Base-by-base conservation (phyloP, 1,284 basidiomycete species). In the Neonothopanus nambi region DNA sequence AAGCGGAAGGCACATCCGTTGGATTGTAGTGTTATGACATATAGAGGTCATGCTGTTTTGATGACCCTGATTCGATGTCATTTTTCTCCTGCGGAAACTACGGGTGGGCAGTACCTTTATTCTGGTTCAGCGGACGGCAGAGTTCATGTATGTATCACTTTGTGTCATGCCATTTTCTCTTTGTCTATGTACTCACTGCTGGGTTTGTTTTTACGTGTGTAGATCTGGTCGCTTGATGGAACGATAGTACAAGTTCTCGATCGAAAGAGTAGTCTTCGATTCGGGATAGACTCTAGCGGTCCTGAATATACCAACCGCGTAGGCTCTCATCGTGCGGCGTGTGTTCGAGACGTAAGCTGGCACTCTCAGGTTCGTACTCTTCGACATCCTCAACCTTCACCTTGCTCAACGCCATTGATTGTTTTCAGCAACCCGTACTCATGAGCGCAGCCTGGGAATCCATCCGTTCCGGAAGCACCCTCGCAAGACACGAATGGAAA, bases 151-250 rank as follows among this genome's bases (percentile, higher is more conserved):
- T 48, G 82, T 68, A n/a, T n/a, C n/a, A n/a, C n/a, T n/a, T 48
- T 23, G 30, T 8, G 48, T 17, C n/a, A 40, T 39, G 21, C 46
- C n/a, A 17, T 20, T 26, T 33, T 26, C 9, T 24, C 30, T 5
- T 13, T 24, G 18, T 15, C n/a, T n/a, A n/a, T n/a, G n/a, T n/a
- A n/a, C n/a, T n/a, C n/a, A n/a, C n/a, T 41, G 41, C 30, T 40
- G 18, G 36, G 1, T 26, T 44, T 35, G 56, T 55, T 58, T 9
- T 36, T 35, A 18, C n/a, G n/a, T n/a, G n/a, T 35, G 5, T 67
- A 95, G 87, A 93, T 99, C 56, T 99, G 95, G 93, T 92, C 91
- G 1, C 75, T 99, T 44, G 96, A 98, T 67, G 96, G 96, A 6
- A 80, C 80, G 20, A 70, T 93, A 18, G 87, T 90, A 17, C 85